Base-by-base conservation (phyloP, 345 rosid genomes). In the Murraya koenigii region DNA sequence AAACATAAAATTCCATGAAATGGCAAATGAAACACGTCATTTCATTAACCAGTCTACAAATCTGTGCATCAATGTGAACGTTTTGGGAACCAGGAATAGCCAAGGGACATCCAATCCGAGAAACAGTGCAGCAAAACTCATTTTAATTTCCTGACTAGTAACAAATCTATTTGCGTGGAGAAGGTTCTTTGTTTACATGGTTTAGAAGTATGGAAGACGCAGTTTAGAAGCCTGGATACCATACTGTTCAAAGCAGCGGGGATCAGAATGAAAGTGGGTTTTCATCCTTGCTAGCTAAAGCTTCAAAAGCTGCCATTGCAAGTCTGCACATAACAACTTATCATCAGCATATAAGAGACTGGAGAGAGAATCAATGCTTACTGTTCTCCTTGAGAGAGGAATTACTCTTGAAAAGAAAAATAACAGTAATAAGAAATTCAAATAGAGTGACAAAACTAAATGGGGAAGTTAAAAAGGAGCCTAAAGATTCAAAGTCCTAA, bases 271-370 rank as follows among this genome's bases (percentile, higher is more conserved):
- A 63, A 73, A 78, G 78, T 8, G 58, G 20, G 14, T 74, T 78
- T 4, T 81, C 86, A 72, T 83, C 90, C 0, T 72, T 83, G 61
- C 81, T 79, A 5, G 75, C 72, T 61, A 87, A 66, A 75, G 80
- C 30, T 73, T 80, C 70, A 79, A 89, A 84, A 47, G 82, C 77
- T 47, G 80, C 66, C 44, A 86, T 13, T 32, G 78, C 69, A 36
- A 89, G 79, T 87, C 93, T 89, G 93, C 88, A 85, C 77, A 66
- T 73, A 36, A 60, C n/a, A 73, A 77, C 66, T 26, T 69, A 55
- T 30, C 59, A 71, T 58, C 41, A 81, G 79, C 68, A 71, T 20
- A 28, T 28, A 66, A 23, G 25, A 26, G 41, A 58, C 30, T 52
- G 23, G 35, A 47, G 19, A 30, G 35, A 75, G 59, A 17, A 36